Conservation (phyloP, 2,329 filamentous ascomycete species). For the Reticulascus tulasneorum region DNA sequence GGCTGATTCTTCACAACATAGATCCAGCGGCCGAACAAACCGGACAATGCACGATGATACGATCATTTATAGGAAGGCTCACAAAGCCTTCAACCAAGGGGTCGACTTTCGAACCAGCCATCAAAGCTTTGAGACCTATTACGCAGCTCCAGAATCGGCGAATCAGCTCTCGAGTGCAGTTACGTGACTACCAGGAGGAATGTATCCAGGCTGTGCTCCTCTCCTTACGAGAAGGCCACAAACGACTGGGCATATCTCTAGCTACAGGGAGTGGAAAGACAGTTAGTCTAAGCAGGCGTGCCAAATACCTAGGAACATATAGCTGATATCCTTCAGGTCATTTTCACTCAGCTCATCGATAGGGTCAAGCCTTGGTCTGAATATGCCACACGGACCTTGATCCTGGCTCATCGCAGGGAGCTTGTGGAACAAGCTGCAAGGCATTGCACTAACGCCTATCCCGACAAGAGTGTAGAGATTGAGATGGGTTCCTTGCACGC, state of each 20-base stretch:
- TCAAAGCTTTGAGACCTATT: no score
- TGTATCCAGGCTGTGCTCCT: slow-evolving; percentile 78
- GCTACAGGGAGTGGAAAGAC: slow-evolving; percentile 90
- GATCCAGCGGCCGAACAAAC: no score
- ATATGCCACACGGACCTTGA: slow-evolving; percentile 71
- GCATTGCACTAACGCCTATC: slow-evolving; percentile 80
- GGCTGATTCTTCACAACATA: no score
- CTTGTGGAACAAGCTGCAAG: slow-evolving; percentile 89
- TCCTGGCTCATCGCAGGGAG: slow-evolving; percentile 88
- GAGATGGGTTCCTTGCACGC: slow-evolving; percentile 83
- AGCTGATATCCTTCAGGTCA: slow-evolving; percentile 54
- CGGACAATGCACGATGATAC: neutral
- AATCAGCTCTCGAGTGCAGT: slow-evolving; percentile 40
- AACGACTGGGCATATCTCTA: slow-evolving; percentile 76
- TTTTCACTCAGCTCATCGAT: slow-evolving; percentile 93
- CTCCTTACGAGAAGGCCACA: slow-evolving; percentile 67
- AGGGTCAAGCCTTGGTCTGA: slow-evolving; percentile 57
- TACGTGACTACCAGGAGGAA: slow-evolving; percentile 86
- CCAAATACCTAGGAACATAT: slow-evolving; percentile 8
- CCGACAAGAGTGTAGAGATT: slow-evolving; percentile 75
- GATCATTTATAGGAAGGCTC: neutral
- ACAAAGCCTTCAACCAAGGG: neutral
- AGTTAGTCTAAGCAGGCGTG: slow-evolving; percentile 37
- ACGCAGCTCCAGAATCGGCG: no score
- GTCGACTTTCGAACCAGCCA: no score